These are phyloP conservation scores for Escallonia herrerae DNA, from an alignment of 129 eudicot species.

Conservation along the genomic window DNA sequence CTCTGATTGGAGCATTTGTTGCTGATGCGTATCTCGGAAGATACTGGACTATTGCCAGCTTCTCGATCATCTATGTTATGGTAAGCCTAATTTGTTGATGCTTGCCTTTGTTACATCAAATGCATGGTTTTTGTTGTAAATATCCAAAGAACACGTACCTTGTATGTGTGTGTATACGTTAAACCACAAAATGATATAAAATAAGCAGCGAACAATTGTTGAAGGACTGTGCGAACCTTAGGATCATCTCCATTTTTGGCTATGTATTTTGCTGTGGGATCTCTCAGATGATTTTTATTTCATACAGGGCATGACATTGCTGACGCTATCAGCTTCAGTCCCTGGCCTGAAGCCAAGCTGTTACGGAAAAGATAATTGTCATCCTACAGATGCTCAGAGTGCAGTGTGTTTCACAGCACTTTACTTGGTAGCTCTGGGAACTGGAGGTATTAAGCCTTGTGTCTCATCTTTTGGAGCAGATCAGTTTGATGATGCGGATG, in stretches of 20 bases:
- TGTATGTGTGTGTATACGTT: no score
- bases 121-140: no score
- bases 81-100: slow-evolving; percentile 22
- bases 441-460: slow-evolving; percentile 75
- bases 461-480: slow-evolving; percentile 77
- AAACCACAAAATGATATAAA: no score
- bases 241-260: no score
- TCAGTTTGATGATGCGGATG: slow-evolving; percentile 58
- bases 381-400: slow-evolving; percentile 36
- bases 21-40: slow-evolving; percentile 78
- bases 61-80: slow-evolving; percentile 53
- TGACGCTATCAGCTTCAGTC: slow-evolving; percentile 56
- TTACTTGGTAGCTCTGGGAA: slow-evolving; percentile 60
- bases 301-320: slow-evolving; percentile 47
- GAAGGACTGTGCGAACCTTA: no score
- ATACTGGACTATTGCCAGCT: slow-evolving; percentile 62
- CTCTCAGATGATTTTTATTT: neutral
- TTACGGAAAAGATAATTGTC: slow-evolving; percentile 31
- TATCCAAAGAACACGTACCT: no score
- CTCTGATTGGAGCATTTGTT: slow-evolving; percentile 64
- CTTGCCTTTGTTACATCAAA: neutral
- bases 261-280: neutral
- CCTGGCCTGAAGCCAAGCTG: slow-evolving; percentile 57
- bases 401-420: slow-evolving; percentile 43
- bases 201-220: no score